Evolutionary conservation across 1,139 yeast species (phyloP).

Genomic region (Suhomyces chickasaworum): DNA sequence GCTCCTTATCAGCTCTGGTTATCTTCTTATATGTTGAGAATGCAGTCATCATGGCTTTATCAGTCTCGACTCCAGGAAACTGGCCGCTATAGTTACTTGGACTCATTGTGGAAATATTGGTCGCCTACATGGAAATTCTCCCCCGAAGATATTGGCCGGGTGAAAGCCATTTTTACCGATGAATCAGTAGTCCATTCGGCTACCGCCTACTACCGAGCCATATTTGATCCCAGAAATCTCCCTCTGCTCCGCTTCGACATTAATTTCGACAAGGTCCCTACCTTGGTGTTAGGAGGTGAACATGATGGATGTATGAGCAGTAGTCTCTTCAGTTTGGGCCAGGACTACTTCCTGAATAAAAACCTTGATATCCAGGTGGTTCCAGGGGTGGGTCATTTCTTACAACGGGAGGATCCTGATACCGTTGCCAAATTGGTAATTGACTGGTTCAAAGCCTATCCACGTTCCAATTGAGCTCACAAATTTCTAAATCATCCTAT

Average conservation of each 20-base stretch:
- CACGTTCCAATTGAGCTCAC: background rate
- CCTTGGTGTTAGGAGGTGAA: slow-evolving; percentile 40
- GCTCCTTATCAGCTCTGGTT: slow-evolving; percentile 40
- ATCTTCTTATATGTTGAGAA: slow-evolving; percentile 44
- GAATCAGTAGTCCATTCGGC: slow-evolving; percentile 38
- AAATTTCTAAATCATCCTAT: background rate
- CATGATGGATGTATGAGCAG: slow-evolving; percentile 45
- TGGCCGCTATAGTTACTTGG: slow-evolving; percentile 31
- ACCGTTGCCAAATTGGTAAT: slow-evolving; percentile 29
- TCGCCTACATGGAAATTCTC: slow-evolving; percentile 42
- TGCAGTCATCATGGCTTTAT: slow-evolving; percentile 38
- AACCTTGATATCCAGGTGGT: slow-evolving; percentile 35
- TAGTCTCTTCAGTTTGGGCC: slow-evolving; percentile 31
- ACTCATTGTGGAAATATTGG: slow-evolving; percentile 43
- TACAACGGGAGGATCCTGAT: slow-evolving; percentile 44
- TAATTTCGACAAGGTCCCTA: slow-evolving; percentile 44
- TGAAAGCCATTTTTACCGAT: slow-evolving; percentile 30
- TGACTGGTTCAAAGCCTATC: slow-evolving; percentile 29
- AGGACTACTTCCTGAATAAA: slow-evolving; percentile 23
- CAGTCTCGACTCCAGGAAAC: slow-evolving; percentile 22
- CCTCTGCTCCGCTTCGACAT: slow-evolving; percentile 30
- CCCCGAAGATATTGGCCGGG: slow-evolving; percentile 30
- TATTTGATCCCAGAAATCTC: slow-evolving; percentile 29
- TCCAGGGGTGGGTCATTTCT: slow-evolving; percentile 41
- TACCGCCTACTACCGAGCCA: slow-evolving; percentile 47